Evolutionary conservation across 768 basidiomycete species (phyloP).

Genomic region (Russula sp.): DNA sequence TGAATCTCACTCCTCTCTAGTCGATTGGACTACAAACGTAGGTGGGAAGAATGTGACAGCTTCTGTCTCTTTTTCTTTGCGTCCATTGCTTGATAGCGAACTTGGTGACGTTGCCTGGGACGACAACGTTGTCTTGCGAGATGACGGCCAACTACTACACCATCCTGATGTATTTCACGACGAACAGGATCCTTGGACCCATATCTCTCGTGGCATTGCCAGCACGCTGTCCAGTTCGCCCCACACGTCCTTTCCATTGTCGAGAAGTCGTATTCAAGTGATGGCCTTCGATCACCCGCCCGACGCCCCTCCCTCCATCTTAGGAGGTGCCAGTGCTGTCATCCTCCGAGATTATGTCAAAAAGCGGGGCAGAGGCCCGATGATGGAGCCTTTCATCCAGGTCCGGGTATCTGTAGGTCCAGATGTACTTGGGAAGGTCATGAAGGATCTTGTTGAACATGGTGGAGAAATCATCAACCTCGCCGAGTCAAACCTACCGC

Average conservation of each 20-base stretch:
- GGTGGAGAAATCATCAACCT: conserved; percentile 76
- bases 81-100: conserved; percentile 49
- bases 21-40: conserved; percentile 59
- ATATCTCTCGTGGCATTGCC: conserved; percentile 62
- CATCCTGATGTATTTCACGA: conserved; percentile 44
- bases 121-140: conserved; percentile 65
- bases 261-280: conserved; percentile 55
- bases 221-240: conserved; percentile 74
- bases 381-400: conserved; percentile 73
- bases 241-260: conserved; percentile 67
- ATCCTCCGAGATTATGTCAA: conserved; percentile 58
- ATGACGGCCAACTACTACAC: conserved; percentile 44
- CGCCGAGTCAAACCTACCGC: conserved; percentile 36
- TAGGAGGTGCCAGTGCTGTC: conserved; percentile 58
- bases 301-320: conserved; percentile 42
- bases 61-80: conserved; percentile 48
- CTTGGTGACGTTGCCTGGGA: conserved; percentile 66
- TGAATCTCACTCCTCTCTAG: conserved; percentile 28
- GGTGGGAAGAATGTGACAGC: conserved; percentile 51
- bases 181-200: conserved; percentile 39
- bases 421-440: conserved; percentile 65
- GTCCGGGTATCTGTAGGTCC: conserved; percentile 65
- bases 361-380: conserved; percentile 59
- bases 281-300: conserved; percentile 38
- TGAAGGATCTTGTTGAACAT: conserved; percentile 80